Conservation (phyloP, 1,284 basidiomycete genomes). For the Thelephora terrestris region DNA sequence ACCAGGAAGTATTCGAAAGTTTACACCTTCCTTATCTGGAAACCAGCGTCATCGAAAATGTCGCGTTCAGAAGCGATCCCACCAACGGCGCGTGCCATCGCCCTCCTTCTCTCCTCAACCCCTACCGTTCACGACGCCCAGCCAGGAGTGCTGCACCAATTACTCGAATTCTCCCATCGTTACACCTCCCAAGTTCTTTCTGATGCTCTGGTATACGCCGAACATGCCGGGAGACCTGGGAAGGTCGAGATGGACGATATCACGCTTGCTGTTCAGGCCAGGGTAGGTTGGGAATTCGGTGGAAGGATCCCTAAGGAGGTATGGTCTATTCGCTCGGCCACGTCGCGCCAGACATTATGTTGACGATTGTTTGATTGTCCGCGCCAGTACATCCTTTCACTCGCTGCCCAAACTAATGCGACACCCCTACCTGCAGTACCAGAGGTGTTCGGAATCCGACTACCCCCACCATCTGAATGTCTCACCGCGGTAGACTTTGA, state of each 20-base stretch:
- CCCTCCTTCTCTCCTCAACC: constrained; percentile 88
- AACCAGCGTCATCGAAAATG: constrained; percentile 26
- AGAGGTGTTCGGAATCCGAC: constrained; percentile 90
- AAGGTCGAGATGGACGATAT: constrained; percentile 89
- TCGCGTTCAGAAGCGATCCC: constrained; percentile 69
- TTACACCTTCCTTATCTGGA: too few species aligned
- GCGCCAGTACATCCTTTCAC: constrained; percentile 75
- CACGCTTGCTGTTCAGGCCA: constrained; percentile 82
- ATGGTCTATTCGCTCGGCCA: constrained; percentile 13
- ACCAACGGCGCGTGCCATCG: constrained; percentile 85
- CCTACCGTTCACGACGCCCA: constrained; percentile 89
- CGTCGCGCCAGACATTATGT: neutral
- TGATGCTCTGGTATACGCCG: constrained; percentile 87
- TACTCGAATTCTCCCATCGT: constrained; percentile 92
- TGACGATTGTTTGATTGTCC: neutral
- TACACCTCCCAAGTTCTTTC: constrained; percentile 90
- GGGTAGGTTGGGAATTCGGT: constrained; percentile 92
- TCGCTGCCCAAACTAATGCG: constrained; percentile 88
- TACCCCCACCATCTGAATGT: constrained; percentile 77
- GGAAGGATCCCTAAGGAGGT: constrained; percentile 95
- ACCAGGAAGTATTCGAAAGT: neutral
- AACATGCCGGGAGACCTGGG: constrained; percentile 76
- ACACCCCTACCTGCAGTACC: constrained; percentile 84
- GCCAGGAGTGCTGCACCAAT: constrained; percentile 87
- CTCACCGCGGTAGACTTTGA: constrained; percentile 90